A percentile compares a stretch with the other conserved stretches of the same genome.
Evolutionary conservation across 1,284 basidiomycete genomes (phyloP).

Genomic region (Cryptococcus wingfieldii): DNA sequence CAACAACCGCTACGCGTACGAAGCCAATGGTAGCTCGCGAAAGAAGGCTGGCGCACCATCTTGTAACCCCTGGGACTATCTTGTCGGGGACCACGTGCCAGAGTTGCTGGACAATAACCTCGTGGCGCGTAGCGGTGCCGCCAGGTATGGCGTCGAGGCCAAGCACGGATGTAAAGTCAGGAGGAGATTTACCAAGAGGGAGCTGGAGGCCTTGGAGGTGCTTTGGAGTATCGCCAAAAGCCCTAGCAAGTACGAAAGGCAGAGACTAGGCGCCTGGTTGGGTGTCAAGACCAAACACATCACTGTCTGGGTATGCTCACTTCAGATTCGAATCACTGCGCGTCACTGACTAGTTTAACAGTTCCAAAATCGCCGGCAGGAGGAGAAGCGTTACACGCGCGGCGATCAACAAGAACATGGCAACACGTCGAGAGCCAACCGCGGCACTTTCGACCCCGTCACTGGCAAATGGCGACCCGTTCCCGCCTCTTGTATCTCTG

Average conservation of each 20-base stretch:
- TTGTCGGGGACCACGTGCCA: slow-evolving; percentile 6
- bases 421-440: slow-evolving; percentile 16
- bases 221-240: slow-evolving; percentile 21
- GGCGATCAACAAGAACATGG: slow-evolving; percentile 11
- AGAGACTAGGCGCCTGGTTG: slow-evolving; percentile 23
- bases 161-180: slow-evolving; percentile 15
- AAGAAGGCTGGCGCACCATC: slow-evolving; percentile 7
- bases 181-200: slow-evolving; percentile 17
- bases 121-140: background rate
- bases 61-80: slow-evolving; percentile 25
- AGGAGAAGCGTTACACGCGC: slow-evolving; percentile 17
- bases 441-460: slow-evolving; percentile 22
- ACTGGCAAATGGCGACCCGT: slow-evolving; percentile 28
- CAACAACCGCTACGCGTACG: background rate
- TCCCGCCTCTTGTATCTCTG: slow-evolving; percentile 18
- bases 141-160: slow-evolving; percentile 11
- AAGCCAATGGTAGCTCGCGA: background rate
- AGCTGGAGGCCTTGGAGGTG: slow-evolving; percentile 19
- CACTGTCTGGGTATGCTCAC: slow-evolving; percentile 20
- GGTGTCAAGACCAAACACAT: slow-evolving; percentile 25
- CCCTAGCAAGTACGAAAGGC: slow-evolving; percentile 23
- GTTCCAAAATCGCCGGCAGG: slow-evolving; percentile 29
- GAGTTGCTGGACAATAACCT: background rate
- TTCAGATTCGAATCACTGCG: background rate
- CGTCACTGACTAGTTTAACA: background rate